A percentile compares a stretch with the other conserved stretches of the same genome.
phyloP scores from a whole-genome alignment of 2,329 filamentous ascomycete species.

The Helotiales sp. region DNA sequence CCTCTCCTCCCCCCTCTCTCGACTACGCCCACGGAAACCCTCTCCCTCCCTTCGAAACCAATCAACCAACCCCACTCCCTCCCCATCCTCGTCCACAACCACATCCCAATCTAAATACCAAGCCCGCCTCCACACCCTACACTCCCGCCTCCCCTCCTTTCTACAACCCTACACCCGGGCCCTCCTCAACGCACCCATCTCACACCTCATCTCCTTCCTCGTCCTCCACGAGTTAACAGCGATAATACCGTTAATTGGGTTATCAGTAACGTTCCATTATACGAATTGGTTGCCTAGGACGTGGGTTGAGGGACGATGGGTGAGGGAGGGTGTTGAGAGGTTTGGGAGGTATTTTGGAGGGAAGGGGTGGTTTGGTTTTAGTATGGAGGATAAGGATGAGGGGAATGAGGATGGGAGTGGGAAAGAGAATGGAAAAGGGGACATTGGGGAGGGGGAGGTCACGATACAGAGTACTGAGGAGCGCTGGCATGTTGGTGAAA shows the following conservation, averaged over 20 bases:
- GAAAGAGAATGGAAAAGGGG: conserved; percentile 29
- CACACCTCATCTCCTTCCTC: conserved; percentile 83
- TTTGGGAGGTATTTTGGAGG: conserved; percentile 76
- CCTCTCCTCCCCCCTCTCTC: neutral
- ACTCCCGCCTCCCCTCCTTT: conserved; percentile 52
- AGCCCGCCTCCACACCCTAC: conserved; percentile 20
- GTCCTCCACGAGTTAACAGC: conserved; percentile 92
- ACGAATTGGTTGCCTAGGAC: conserved; percentile 65
- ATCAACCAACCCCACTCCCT: neutral
- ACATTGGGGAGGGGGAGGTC: neutral
- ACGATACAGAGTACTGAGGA: conserved; percentile 35
- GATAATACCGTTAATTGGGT: conserved; percentile 72
- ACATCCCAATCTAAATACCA: conserved; percentile 1
- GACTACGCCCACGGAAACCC: neutral
- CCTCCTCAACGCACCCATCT: conserved; percentile 74
- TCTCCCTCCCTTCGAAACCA: neutral
- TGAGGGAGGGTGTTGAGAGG: conserved; percentile 53
- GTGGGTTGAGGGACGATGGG: conserved; percentile 10
- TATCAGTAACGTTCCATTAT: conserved; percentile 80
- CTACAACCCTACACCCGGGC: conserved; percentile 69
- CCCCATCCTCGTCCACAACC: conserved; percentile 5
- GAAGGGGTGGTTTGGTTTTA: conserved; percentile 79
- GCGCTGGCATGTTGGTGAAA: conserved; percentile 29
- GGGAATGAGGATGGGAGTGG: conserved; percentile 27
- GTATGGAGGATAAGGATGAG: conserved; percentile 28